Percentiles rank a stretch among this genome's conserved stretches.
phyloP scores from a whole-genome alignment of 2,329 filamentous ascomycete genomes.

The Fonsecaea erecta region DNA sequence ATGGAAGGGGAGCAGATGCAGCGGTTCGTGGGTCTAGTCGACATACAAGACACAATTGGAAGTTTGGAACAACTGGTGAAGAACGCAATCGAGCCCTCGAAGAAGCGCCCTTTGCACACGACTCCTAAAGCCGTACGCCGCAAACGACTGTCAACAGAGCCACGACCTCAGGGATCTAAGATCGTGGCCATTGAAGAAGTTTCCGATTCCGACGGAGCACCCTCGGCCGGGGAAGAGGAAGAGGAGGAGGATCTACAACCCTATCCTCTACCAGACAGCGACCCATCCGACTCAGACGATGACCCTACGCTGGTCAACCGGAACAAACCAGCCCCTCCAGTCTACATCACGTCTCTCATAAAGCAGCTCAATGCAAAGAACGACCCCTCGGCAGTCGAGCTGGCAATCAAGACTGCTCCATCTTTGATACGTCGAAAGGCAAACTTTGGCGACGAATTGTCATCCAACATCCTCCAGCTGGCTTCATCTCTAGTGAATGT shows the following conservation, averaged over 20 bases:
- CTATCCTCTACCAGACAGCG: conserved; percentile 85
- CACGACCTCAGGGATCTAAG: conserved; percentile 44
- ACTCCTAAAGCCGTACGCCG: background rate
- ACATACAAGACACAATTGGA: conserved; percentile 67
- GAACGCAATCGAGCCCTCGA: conserved; percentile 31
- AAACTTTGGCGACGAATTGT: conserved; percentile 84
- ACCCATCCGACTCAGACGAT: conserved; percentile 89
- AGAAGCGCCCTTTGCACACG: conserved; percentile 15
- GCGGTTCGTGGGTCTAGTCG: conserved; percentile 73
- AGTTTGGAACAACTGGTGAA: conserved; percentile 38
- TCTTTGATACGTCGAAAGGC: conserved; percentile 84
- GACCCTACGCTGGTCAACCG: conserved; percentile 85
- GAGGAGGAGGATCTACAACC: conserved; percentile 65
- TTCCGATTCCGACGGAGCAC: conserved; percentile 56
- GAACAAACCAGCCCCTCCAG: conserved; percentile 80
- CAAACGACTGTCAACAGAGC: conserved; percentile 11
- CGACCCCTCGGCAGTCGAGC: conserved; percentile 79
- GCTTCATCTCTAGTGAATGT: conserved; percentile 76
- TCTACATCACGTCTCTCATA: conserved; percentile 53
- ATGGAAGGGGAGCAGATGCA: conserved; percentile 71
- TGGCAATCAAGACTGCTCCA: conserved; percentile 78
- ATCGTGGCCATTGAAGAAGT: conserved; percentile 67
- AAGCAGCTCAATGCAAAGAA: conserved; percentile 70
- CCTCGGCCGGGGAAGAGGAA: background rate
- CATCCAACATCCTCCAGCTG: conserved; percentile 80